A percentile compares a stretch with the other conserved stretches of the same genome.
These are phyloP conservation scores for Smittium culicis DNA, from an alignment of 371 early-diverging fungal genomes.

Conservation along the genomic window DNA sequence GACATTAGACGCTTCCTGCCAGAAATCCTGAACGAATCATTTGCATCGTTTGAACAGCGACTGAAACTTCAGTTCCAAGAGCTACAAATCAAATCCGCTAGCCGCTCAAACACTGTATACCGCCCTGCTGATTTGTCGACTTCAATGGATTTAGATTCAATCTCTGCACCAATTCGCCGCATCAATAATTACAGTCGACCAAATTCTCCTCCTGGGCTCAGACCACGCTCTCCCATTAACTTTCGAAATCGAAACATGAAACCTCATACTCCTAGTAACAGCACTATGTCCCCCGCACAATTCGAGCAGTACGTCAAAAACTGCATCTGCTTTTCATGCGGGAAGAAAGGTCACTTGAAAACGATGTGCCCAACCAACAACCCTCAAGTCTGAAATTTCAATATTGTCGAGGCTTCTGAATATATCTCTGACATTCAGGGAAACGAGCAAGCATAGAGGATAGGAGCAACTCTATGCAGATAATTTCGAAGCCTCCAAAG, in stretches of 20 bases:
- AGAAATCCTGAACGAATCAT: constrained; percentile 3
- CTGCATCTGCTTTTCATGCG: not conserved
- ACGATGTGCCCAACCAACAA: not conserved
- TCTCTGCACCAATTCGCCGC: not conserved
- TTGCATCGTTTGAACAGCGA: constrained; percentile 2
- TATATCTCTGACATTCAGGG: not conserved
- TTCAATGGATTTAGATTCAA: not conserved
- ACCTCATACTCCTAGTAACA: not conserved
- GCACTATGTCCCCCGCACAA: not conserved
- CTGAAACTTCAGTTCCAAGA: constrained; percentile 1
- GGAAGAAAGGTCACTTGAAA: not conserved
- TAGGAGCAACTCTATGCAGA: not conserved
- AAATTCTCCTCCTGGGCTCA: not conserved
- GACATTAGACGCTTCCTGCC: constrained; percentile 2
- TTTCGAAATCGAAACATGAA: not conserved
- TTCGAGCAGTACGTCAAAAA: not conserved
- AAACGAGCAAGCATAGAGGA: not conserved
- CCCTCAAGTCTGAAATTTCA: not conserved
- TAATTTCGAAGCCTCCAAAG: not conserved
- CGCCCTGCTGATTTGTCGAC: not conserved
- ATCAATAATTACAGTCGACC: not conserved
- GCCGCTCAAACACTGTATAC: not conserved
- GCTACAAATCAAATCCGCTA: not conserved
- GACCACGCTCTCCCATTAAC: not conserved
- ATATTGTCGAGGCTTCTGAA: not conserved